Evolutionary conservation across 192 early-diverging fungal genomes (phyloP).

Genomic region (Rhizoclosmatium globosum): DNA sequence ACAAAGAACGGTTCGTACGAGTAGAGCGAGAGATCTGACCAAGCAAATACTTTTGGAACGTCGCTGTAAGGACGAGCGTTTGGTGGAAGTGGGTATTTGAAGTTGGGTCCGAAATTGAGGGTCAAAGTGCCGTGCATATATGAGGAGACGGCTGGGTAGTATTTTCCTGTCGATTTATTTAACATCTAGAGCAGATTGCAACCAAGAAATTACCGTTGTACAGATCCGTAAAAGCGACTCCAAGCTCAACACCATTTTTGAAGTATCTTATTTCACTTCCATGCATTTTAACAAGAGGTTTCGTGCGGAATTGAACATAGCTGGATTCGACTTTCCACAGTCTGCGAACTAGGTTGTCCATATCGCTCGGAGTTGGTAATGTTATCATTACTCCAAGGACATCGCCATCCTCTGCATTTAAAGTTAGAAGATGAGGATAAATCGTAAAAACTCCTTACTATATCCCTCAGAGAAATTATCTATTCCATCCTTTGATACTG

Average conservation of each 20-base stretch:
- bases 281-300: constrained; percentile 39
- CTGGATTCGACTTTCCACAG: constrained; percentile 37
- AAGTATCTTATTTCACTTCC: constrained; percentile 73
- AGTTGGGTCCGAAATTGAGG: constrained; percentile 76
- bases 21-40: constrained; percentile 19
- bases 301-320: constrained; percentile 47
- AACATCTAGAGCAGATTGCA: not conserved
- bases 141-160: constrained; percentile 77
- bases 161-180: constrained; percentile 61
- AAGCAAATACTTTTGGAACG: constrained; percentile 33
- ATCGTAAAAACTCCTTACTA: not conserved
- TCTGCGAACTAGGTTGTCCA: constrained; percentile 45
- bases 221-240: constrained; percentile 72
- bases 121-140: constrained; percentile 70
- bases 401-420: constrained; percentile 47
- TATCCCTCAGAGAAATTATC: constrained; percentile 7
- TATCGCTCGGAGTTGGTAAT: constrained; percentile 30
- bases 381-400: constrained; percentile 49
- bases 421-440: constrained; percentile 21
- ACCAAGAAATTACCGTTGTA: constrained; percentile 55
- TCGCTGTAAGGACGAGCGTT: constrained; percentile 45
- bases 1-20: constrained; percentile 22
- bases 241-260: constrained; percentile 70
- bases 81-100: constrained; percentile 64
- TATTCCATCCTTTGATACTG: not conserved